These are phyloP conservation scores for Grosmannia clavigera DNA, from an alignment of 2,329 filamentous ascomycete species.

Conservation along the genomic window DNA sequence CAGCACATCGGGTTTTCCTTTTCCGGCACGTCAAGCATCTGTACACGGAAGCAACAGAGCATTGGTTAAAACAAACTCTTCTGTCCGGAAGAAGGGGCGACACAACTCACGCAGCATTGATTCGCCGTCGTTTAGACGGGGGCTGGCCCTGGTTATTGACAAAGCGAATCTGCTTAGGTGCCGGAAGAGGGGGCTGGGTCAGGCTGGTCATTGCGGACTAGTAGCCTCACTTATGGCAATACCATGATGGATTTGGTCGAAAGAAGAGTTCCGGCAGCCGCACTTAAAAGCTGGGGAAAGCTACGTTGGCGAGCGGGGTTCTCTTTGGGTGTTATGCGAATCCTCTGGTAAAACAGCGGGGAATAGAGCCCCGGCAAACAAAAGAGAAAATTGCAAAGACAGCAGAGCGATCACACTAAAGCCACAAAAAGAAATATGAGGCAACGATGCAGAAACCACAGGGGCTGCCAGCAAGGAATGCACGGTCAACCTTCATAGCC, in stretches of 20 bases:
- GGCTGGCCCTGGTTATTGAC: slow-evolving; percentile 74
- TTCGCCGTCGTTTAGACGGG: slow-evolving; percentile 64
- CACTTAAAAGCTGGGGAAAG: slow-evolving; percentile 2
- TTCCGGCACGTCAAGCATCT: slow-evolving; percentile 64
- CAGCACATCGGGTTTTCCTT: slow-evolving; percentile 64
- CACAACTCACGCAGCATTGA: slow-evolving; percentile 59
- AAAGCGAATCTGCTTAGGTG: slow-evolving; percentile 57
- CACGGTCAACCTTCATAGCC: too few relatives aligned
- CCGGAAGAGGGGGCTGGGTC: slow-evolving; percentile 28
- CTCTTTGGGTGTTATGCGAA: background rate
- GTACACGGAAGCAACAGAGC: background rate
- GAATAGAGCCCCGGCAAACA: background rate
- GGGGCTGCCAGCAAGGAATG: too few relatives aligned
- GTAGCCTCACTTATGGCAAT: slow-evolving; percentile 13
- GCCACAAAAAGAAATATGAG: background rate
- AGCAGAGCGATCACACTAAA: too few relatives aligned
- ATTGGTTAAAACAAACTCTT: background rate
- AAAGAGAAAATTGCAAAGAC: background rate
- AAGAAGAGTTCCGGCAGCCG: background rate
- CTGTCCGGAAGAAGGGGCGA: background rate
- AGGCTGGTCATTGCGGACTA: slow-evolving; percentile 31
- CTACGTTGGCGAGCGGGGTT: background rate
- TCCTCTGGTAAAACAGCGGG: background rate
- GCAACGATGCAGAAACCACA: too few relatives aligned
- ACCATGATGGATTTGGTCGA: slow-evolving; percentile 21